These are phyloP conservation scores for Dissophora ornata DNA, from an alignment of 192 early-diverging fungal species.

Conservation along the genomic window DNA sequence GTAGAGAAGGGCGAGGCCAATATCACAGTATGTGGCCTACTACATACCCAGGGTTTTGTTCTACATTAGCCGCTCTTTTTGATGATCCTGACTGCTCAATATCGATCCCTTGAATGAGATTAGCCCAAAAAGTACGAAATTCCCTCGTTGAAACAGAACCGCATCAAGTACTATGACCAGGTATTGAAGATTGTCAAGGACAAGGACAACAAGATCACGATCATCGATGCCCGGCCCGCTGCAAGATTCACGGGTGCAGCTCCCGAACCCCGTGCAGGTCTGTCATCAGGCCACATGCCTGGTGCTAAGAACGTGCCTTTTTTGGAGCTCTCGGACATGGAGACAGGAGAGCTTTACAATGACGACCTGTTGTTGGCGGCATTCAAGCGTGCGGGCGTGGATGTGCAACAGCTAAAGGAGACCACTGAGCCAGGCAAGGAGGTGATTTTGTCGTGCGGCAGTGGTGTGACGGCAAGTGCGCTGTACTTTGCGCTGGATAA, in stretches of 20 bases:
- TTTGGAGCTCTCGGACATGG: constrained; percentile 62
- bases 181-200: constrained; percentile 66
- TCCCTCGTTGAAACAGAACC: constrained; percentile 23
- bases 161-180: constrained; percentile 63
- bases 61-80: no score
- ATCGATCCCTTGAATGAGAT: no score
- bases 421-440: constrained; percentile 53
- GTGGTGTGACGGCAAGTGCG: constrained; percentile 88
- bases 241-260: constrained; percentile 74
- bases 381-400: constrained; percentile 71
- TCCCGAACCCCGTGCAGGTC: constrained; percentile 82
- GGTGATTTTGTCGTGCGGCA: constrained; percentile 87
- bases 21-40: constrained; percentile 42
- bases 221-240: constrained; percentile 79
- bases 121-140: constrained; percentile 54
- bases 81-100: no score
- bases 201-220: constrained; percentile 50
- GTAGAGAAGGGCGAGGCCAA: constrained; percentile 57
- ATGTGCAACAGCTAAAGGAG: constrained; percentile 57
- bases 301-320: constrained; percentile 81
- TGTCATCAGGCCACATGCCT: constrained; percentile 88
- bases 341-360: constrained; percentile 64
- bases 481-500: constrained; percentile 82
- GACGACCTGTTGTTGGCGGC: constrained; percentile 64
- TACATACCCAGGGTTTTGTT: no score